Base-by-base conservation (phyloP, 768 basidiomycete genomes). In the Russula brevipes region DNA sequence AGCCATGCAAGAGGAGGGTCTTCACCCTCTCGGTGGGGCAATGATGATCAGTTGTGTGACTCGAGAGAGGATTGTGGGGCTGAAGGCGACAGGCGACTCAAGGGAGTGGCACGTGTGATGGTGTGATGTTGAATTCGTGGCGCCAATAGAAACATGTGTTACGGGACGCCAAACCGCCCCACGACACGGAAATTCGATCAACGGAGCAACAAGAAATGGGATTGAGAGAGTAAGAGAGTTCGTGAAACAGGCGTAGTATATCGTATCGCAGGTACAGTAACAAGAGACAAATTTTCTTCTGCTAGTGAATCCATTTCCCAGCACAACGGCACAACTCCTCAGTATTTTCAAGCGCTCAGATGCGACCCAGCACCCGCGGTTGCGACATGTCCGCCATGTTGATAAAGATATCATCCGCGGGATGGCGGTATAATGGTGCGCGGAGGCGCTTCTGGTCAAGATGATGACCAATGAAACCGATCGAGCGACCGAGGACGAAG, bases 381-480 rank as follows among this genome's bases (percentile, higher is more conserved):
- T 93, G 90, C 66, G 82, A 80, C 46, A 93, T 76, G 70, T 92
- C 89, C 30, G 89, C 87, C 86, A 93, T 91, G 76, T 93, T 89
- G 82, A 95, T 94, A 76, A 92, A 94, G 79, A 95, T 94, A 73
- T 94, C 93, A 75, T 94, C 94, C 3, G 93, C 91, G 66, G 94
- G 94, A 77, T 91, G 92, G 68, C 94, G 87, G 85, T 98, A 96
- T 57, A 98, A 80, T 49, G 92, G 91, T 42, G 92, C 92, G 65
- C 88, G 86, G 73, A 96, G 85, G 69, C 94, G 84, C 83, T 94
- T 95, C 83, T 98, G 96, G 80, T 98, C 96, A 54, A 94, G 85
- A 73, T 91, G 91, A 79, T 92, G 93, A 45, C 94, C 94, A 70
- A 96, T 94, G 84, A 98, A 97, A 68, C 95, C 96, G 74, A 97